A percentile compares a stretch with the other conserved stretches of the same genome.
Evolutionary conservation across 768 basidiomycete species (phyloP).

Genomic region (Gymnopilus dilepis): DNA sequence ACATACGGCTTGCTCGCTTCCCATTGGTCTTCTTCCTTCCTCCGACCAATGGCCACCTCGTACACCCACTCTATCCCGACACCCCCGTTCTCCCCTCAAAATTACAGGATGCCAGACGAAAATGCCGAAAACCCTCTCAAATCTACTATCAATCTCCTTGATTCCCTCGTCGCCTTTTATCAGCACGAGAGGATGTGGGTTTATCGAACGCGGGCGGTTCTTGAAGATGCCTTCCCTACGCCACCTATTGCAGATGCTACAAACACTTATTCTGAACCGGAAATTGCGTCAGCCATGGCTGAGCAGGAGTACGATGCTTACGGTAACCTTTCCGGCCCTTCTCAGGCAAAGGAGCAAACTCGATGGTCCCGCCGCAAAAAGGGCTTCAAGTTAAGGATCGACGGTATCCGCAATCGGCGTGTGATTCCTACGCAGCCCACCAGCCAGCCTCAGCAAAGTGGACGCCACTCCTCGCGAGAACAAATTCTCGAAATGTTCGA

Average conservation of each 20-base stretch:
- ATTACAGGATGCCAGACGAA: conserved; percentile 28
- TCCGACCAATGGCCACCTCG: conserved; percentile 32
- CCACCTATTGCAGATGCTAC: conserved; percentile 17
- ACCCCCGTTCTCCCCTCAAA: conserved; percentile 41
- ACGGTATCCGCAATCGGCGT: conserved; percentile 33
- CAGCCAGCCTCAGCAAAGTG: conserved; percentile 19
- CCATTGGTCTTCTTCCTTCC: conserved; percentile 21
- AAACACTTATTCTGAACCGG: neutral
- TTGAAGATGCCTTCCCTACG: conserved; percentile 50
- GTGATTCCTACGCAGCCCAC: conserved; percentile 24
- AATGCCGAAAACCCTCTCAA: conserved; percentile 40
- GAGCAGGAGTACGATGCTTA: conserved; percentile 1
- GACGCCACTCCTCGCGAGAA: conserved; percentile 36
- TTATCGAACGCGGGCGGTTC: conserved; percentile 63
- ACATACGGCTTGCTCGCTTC: neutral
- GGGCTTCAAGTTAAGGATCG: conserved; percentile 54
- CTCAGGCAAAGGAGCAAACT: conserved; percentile 27
- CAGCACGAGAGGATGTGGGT: conserved; percentile 77
- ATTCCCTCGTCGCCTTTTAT: conserved; percentile 69
- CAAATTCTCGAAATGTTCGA: conserved; percentile 72
- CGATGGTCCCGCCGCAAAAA: conserved; percentile 65
- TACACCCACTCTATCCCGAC: conserved; percentile 37
- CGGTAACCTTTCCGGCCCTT: neutral
- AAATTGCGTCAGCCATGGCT: neutral
- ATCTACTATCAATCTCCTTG: conserved; percentile 62